phyloP scores from a whole-genome alignment of 129 eudicot genomes.

The Ambrosia trifida region DNA sequence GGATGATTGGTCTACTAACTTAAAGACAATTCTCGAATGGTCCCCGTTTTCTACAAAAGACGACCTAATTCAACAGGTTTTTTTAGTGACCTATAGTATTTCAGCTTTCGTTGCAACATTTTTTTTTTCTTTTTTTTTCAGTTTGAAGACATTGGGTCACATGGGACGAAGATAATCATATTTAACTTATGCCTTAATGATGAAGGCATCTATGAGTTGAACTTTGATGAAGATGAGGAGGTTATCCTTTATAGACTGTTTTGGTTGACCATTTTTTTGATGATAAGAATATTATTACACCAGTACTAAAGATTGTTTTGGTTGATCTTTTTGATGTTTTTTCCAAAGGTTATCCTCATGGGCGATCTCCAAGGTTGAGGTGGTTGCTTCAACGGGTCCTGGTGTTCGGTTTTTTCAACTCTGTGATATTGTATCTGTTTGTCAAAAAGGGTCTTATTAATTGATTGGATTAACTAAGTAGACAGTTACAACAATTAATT shows the following conservation, averaged over 20 bases:
- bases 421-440: too few relatives aligned
- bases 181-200: constrained; percentile 69
- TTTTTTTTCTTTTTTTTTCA: constrained; percentile 7
- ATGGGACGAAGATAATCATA: constrained; percentile 53
- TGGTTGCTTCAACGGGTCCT: constrained; percentile 87
- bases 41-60: constrained; percentile 80
- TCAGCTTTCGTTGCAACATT: constrained; percentile 13
- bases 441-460: too few relatives aligned
- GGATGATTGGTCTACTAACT: too few relatives aligned
- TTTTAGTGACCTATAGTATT: constrained; percentile 11
- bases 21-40: constrained; percentile 77
- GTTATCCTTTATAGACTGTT: constrained; percentile 24
- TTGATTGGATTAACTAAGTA: too few relatives aligned
- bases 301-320: constrained; percentile 4
- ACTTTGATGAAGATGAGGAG: constrained; percentile 74
- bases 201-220: constrained; percentile 81
- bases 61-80: constrained; percentile 77
- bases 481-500: too few relatives aligned
- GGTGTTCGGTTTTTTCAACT: constrained; percentile 85
- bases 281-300: not conserved
- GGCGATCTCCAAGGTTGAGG: constrained; percentile 79
- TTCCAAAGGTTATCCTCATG: constrained; percentile 77
- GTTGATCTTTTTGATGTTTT: not conserved
- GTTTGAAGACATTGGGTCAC: constrained; percentile 67
- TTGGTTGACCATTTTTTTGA: not conserved